Conservation (phyloP, 768 basidiomycete species). For the Mycena galericulata region DNA sequence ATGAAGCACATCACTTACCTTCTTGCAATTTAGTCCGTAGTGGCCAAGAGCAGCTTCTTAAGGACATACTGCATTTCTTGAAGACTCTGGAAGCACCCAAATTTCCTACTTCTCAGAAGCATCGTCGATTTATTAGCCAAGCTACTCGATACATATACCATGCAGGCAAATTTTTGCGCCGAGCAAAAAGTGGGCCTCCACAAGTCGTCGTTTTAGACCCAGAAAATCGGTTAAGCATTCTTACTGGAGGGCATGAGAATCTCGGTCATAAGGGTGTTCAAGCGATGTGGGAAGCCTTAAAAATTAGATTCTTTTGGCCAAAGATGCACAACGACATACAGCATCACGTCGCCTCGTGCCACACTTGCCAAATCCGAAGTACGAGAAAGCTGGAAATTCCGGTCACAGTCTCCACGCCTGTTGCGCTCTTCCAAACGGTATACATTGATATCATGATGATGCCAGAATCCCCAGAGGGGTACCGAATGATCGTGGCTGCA, state of each 20-base stretch:
- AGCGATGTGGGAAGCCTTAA: slow-evolving; percentile 18
- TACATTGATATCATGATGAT: too few relatives aligned
- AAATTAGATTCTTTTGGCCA: slow-evolving; percentile 41
- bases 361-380: slow-evolving; percentile 39
- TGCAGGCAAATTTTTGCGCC: slow-evolving; percentile 26
- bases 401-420: slow-evolving; percentile 17
- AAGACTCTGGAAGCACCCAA: slow-evolving; percentile 28
- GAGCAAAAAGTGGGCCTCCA: not conserved
- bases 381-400: slow-evolving; percentile 31
- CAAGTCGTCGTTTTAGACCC: slow-evolving; percentile 26
- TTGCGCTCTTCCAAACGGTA: too few relatives aligned
- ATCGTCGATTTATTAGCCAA: slow-evolving; percentile 21
- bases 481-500: too few relatives aligned
- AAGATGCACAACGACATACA: slow-evolving; percentile 32
- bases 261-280: slow-evolving; percentile 40
- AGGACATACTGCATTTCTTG: slow-evolving; percentile 33
- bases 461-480: too few relatives aligned
- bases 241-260: slow-evolving; percentile 34
- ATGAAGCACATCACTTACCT: not conserved
- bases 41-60: not conserved
- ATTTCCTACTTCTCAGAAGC: not conserved
- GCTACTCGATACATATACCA: slow-evolving; percentile 26
- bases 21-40: not conserved
- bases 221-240: slow-evolving; percentile 8
- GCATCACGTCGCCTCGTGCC: slow-evolving; percentile 42